phyloP scores from a whole-genome alignment of 2,329 filamentous ascomycete species.

The Harringtonia lauricola region DNA sequence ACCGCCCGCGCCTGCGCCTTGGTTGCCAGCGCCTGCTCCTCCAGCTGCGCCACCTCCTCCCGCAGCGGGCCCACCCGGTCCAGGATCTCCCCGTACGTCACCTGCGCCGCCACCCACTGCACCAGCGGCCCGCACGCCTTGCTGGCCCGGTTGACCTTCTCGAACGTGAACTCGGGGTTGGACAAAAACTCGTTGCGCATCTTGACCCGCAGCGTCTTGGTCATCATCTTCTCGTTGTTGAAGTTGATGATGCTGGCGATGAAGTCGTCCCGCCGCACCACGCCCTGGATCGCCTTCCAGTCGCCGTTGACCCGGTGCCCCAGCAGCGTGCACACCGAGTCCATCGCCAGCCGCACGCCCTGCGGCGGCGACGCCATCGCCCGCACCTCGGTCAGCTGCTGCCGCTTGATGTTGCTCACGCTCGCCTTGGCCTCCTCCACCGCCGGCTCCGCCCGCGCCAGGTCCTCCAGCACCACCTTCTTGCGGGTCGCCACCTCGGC shows the following conservation, averaged over 20 bases:
- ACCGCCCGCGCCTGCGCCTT: conserved; percentile 90
- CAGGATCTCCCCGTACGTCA: conserved; percentile 94
- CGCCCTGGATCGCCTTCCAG: conserved; percentile 84
- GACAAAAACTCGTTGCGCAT: conserved; percentile 91
- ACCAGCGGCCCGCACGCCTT: conserved; percentile 95
- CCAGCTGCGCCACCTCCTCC: conserved; percentile 77
- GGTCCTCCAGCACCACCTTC: conserved; percentile 75
- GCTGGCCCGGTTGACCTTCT: conserved; percentile 90
- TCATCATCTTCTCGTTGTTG: conserved; percentile 94
- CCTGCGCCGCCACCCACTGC: conserved; percentile 93
- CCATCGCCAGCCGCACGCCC: conserved; percentile 83
- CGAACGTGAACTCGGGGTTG: conserved; percentile 91
- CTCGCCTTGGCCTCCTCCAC: conserved; percentile 89
- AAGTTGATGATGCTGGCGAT: conserved; percentile 97
- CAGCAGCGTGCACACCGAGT: conserved; percentile 91
- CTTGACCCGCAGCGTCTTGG: conserved; percentile 64
- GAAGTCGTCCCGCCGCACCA: conserved; percentile 89
- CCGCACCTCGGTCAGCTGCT: conserved; percentile 93
- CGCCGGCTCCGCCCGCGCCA: conserved; percentile 85
- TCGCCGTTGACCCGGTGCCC: conserved; percentile 77
- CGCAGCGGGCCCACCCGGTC: conserved; percentile 87
- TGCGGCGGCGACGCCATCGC: conserved; percentile 90
- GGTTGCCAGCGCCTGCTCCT: conserved; percentile 81
- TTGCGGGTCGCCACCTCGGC: conserved; percentile 72
- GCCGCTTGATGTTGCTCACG: conserved; percentile 96